Percentiles rank a stretch among this genome's conserved stretches.
Conservation (phyloP, 805 yeast species). For the Brettanomyces sp. region DNA sequence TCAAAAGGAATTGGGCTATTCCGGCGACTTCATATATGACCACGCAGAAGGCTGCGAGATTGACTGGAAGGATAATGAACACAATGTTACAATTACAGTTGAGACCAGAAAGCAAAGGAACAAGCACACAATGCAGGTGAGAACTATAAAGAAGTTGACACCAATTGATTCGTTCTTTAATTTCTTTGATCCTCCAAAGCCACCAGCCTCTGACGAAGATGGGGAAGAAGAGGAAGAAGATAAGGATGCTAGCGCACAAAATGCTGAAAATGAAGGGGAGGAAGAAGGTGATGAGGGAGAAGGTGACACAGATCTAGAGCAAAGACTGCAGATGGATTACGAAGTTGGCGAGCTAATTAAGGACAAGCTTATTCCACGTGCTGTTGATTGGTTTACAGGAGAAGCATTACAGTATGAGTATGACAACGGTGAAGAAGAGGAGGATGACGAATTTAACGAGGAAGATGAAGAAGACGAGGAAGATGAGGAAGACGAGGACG, state of each 20-base stretch:
- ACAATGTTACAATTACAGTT: constrained; percentile 74
- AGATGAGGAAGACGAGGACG: constrained; percentile 50
- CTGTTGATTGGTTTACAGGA: constrained; percentile 98
- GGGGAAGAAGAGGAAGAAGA: constrained; percentile 31
- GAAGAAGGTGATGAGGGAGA: constrained; percentile 49
- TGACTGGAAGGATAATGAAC: constrained; percentile 72
- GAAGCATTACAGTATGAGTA: constrained; percentile 78
- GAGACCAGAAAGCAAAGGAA: constrained; percentile 97
- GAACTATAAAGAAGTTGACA: constrained; percentile 88
- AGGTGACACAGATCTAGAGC: constrained; percentile 68
- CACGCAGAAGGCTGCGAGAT: constrained; percentile 89
- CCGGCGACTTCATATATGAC: constrained; percentile 94
- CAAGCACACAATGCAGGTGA: constrained; percentile 90
- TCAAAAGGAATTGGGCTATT: constrained; percentile 87
- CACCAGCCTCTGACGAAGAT: constrained; percentile 33
- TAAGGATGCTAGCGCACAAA: constrained; percentile 51
- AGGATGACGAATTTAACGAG: constrained; percentile 49
- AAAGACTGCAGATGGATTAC: constrained; percentile 82
- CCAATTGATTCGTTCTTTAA: constrained; percentile 95
- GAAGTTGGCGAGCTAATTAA: constrained; percentile 93
- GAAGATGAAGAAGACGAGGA: constrained; percentile 56
- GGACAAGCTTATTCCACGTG: constrained; percentile 92
- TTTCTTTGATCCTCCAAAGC: constrained; percentile 89
- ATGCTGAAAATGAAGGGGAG: constrained; percentile 52
- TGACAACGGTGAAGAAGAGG: constrained; percentile 43